These are phyloP conservation scores for Aristolochia fimbriata DNA, from an alignment of 164 flowering plant genomes.

Conservation along the genomic window DNA sequence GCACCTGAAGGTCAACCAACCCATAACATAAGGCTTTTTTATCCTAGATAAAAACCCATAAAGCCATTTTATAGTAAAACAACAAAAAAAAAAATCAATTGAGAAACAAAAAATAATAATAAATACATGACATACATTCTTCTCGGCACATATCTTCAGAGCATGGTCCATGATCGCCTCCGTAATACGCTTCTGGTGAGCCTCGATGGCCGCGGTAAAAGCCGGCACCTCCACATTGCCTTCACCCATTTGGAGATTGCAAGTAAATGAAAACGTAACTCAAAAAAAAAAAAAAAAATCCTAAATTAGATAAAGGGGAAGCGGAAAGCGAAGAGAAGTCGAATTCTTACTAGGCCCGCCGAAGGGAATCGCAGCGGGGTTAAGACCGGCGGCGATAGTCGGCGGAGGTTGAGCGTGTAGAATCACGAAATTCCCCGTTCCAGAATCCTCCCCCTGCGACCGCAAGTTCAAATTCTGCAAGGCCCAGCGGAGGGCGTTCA, in stretches of 20 bases:
- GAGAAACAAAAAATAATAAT: background rate
- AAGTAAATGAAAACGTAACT: background rate
- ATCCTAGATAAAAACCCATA: background rate
- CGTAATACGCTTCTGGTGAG: slow-evolving; percentile 62
- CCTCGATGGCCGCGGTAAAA: slow-evolving; percentile 67
- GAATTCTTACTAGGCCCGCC: slow-evolving; percentile 62
- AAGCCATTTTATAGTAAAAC: background rate
- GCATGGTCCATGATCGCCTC: slow-evolving; percentile 61
- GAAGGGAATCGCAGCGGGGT: slow-evolving; percentile 72
- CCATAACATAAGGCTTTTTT: background rate
- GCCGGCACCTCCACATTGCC: slow-evolving; percentile 76
- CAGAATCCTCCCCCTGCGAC: slow-evolving; percentile 10
- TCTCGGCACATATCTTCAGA: slow-evolving; percentile 39
- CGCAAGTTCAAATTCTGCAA: slow-evolving; percentile 55
- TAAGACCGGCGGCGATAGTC: slow-evolving; percentile 51
- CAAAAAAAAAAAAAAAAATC: background rate
- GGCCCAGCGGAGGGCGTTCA: slow-evolving; percentile 68
- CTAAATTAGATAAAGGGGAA: background rate
- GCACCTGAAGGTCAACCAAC: slow-evolving; percentile 26
- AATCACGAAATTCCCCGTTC: slow-evolving; percentile 26
- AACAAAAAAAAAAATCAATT: background rate
- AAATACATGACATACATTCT: slow-evolving; percentile 26
- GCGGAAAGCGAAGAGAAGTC: background rate
- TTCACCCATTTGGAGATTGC: slow-evolving; percentile 5
- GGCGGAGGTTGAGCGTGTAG: slow-evolving; percentile 65